phyloP scores from a whole-genome alignment of 768 basidiomycete species.

The Rickenella mellea region DNA sequence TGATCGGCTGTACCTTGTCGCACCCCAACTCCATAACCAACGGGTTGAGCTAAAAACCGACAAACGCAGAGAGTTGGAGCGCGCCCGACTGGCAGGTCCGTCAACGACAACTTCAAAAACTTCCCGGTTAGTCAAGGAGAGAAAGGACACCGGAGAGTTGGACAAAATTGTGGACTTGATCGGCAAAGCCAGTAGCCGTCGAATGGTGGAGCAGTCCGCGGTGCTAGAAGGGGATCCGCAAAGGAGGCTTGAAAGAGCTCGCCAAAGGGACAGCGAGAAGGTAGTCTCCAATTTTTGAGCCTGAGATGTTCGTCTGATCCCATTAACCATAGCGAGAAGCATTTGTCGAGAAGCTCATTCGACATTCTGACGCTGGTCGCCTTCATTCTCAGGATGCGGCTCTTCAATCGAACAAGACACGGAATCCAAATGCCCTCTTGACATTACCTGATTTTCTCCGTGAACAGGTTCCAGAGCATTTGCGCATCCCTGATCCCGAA shows the following conservation, averaged over 20 bases:
- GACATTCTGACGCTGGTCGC: slow-evolving; percentile 65
- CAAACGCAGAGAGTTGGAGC: slow-evolving; percentile 67
- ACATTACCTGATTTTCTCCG: slow-evolving; percentile 44
- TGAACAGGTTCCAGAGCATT: slow-evolving; percentile 20
- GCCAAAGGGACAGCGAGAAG: slow-evolving; percentile 52
- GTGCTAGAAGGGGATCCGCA: slow-evolving; percentile 54
- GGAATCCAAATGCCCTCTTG: slow-evolving; percentile 37
- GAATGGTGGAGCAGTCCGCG: slow-evolving; percentile 61
- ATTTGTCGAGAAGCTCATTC: slow-evolving; percentile 66
- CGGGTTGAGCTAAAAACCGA: slow-evolving; percentile 78
- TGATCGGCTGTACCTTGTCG: slow-evolving; percentile 75
- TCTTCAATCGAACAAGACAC: slow-evolving; percentile 25
- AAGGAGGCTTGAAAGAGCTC: slow-evolving; percentile 42
- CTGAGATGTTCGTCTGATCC: slow-evolving; percentile 7
- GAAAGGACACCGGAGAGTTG: slow-evolving; percentile 38
- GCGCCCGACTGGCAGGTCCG: slow-evolving; percentile 40
- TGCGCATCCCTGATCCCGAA: slow-evolving; percentile 15
- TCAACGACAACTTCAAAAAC: slow-evolving; percentile 23
- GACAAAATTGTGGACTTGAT: slow-evolving; percentile 46
- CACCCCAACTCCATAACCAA: slow-evolving; percentile 87
- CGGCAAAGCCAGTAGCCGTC: slow-evolving; percentile 60
- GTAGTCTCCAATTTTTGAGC: slow-evolving; percentile 24
- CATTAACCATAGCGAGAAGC: slow-evolving; percentile 44
- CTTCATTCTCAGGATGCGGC: slow-evolving; percentile 74
- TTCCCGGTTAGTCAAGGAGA: slow-evolving; percentile 40